phyloP scores from a whole-genome alignment of 139 green algal genomes.

The Auxenochlorella pyrenoidosa region DNA sequence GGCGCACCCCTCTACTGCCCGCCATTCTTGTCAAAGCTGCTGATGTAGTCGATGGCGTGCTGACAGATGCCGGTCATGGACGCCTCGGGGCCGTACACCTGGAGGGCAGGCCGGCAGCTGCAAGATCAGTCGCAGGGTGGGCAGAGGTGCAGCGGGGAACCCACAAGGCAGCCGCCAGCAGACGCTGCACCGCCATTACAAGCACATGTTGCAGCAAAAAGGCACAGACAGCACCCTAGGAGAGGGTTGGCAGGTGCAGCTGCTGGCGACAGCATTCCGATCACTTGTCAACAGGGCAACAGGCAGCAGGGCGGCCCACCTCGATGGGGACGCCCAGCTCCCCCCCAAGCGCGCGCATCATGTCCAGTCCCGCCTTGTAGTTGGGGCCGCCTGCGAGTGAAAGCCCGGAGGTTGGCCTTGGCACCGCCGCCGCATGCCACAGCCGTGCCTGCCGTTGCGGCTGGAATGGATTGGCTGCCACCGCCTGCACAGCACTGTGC shows the following conservation, averaged over 20 bases:
- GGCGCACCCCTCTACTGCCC: neutral
- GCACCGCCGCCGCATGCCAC: too few species aligned
- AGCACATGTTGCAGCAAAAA: too few species aligned
- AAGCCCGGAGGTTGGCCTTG: too few species aligned
- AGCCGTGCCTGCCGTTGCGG: neutral
- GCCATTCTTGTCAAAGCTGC: conserved; percentile 14
- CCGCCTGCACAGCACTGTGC: neutral
- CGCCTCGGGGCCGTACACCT: conserved; percentile 86
- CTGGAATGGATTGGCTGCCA: neutral
- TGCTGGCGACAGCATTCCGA: too few species aligned
- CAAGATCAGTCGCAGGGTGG: too few species aligned
- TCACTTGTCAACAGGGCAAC: too few species aligned
- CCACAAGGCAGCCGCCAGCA: too few species aligned
- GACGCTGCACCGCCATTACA: too few species aligned
- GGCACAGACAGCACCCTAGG: too few species aligned
- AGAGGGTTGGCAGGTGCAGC: too few species aligned
- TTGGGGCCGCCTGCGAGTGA: conserved; percentile 85
- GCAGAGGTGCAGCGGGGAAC: too few species aligned
- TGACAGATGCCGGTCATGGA: conserved; percentile 79
- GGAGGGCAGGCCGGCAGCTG: neutral
- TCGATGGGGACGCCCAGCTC: conserved; percentile 82
- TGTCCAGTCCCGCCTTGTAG: conserved; percentile 82
- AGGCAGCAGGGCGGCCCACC: conserved; percentile 10
- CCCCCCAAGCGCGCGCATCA: conserved; percentile 77
- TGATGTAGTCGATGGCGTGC: conserved; percentile 82